Evolutionary conservation across 1,284 basidiomycete species (phyloP), one percentile per base, ranked within the genome.

Genomic region (Exobasidium rhododendri): DNA sequence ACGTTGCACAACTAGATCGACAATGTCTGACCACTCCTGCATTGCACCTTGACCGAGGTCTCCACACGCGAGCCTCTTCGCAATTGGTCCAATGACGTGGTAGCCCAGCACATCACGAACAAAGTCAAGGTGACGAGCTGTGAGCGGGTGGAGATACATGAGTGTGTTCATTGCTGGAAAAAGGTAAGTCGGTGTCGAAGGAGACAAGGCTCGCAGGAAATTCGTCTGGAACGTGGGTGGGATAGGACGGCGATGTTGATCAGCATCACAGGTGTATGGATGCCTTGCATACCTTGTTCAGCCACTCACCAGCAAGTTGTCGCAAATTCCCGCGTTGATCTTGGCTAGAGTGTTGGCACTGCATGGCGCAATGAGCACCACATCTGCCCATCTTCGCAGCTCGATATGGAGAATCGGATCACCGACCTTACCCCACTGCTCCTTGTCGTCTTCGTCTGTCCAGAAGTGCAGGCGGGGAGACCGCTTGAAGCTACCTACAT

Each of bases 81-180:
- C 87, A 44, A 94, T 88, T 0, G 94, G 94, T 0, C 94, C 93
- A 2, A 88, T 83, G 6, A 97, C 85, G 43, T 86, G 81, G 75
- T 96, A 97, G 1, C 85, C 85, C 10, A 96, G 84, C 47, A 89
- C 84, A 1, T 92, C 87, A 20, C 83, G 83, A 1, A 92, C 84
- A 32, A 88, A 75, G 10, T 84, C 83, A 24, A 97, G 78, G 73
- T 98, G 94, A 63, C 88, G 85, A 1, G 85, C 84, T 0, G 94
- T 97, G 35, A 97, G 83, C n/a, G 92, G 92, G 75, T 98, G 93
- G 66, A 90, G 85, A 78, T 90, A 97, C 94, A 98, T 97, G 68
- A 91, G 83, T 4, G 94, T 97, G 80, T 98, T 98, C 94, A 97
- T 98, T 0, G 96, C 94, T 2, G 94, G 96, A 74, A 94, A 97